Evolutionary conservation across 2,329 filamentous ascomycete species (phyloP).

Genomic region (Ceratocystis eucalypticola): DNA sequence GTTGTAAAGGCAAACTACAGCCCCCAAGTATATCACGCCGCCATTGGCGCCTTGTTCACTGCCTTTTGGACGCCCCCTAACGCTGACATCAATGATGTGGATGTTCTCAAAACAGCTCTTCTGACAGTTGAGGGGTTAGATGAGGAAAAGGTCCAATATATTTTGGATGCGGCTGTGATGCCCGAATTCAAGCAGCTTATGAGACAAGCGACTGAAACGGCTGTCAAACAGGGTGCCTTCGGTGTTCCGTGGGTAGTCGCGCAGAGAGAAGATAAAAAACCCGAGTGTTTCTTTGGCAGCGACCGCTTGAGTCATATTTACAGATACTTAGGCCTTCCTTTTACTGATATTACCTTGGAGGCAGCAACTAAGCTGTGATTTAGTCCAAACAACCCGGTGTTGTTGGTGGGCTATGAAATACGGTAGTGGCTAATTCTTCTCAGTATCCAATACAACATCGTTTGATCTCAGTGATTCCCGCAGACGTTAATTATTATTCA

Average conservation of each 20-base stretch:
- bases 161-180: conserved; percentile 39
- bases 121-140: conserved; percentile 27
- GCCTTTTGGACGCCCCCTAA: conserved; percentile 49
- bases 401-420: background rate
- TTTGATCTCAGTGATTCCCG: too few species aligned
- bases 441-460: too few species aligned
- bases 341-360: conserved; percentile 38
- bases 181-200: conserved; percentile 36
- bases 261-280: conserved; percentile 35
- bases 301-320: conserved; percentile 61
- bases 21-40: conserved; percentile 35
- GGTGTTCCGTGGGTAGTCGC: conserved; percentile 67
- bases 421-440: too few species aligned
- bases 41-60: conserved; percentile 43
- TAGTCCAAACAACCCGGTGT: background rate
- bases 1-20: conserved; percentile 50
- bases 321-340: conserved; percentile 48
- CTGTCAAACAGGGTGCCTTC: conserved; percentile 54
- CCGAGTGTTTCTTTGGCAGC: conserved; percentile 57
- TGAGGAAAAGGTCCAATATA: conserved; percentile 36
- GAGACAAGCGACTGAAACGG: conserved; percentile 45
- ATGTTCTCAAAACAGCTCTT: conserved; percentile 32
- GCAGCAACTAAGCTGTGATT: conserved; percentile 20
- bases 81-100: conserved; percentile 43
- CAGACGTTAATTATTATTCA: too few species aligned